Evolutionary conservation across 108 stramenopile species (phyloP).

Genomic region (Aurantiochytrium sp.): DNA sequence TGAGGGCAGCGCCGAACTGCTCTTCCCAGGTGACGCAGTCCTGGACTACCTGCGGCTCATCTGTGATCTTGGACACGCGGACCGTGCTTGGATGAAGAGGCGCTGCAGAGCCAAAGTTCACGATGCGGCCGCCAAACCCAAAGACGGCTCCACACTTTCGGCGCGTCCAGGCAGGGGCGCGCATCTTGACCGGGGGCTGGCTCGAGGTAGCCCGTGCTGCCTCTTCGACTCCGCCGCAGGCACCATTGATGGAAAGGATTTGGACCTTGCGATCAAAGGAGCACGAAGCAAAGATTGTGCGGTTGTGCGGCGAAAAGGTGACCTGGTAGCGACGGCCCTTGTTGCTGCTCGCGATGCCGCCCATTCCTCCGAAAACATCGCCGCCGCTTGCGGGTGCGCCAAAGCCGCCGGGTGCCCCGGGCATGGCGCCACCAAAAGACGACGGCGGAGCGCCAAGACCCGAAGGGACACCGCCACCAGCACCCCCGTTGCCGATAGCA

Average conservation of each 20-base stretch:
- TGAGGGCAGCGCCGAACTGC: slow-evolving; percentile 49
- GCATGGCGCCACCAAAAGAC: not conserved
- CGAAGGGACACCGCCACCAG: slow-evolving; percentile 38
- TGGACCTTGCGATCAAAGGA: slow-evolving; percentile 92
- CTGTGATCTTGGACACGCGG: slow-evolving; percentile 43
- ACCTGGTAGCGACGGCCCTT: slow-evolving; percentile 59
- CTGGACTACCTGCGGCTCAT: slow-evolving; percentile 57
- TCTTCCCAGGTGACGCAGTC: slow-evolving; percentile 61
- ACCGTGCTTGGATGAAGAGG: slow-evolving; percentile 17
- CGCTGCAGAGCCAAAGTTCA: slow-evolving; percentile 55
- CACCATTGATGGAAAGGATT: slow-evolving; percentile 66
- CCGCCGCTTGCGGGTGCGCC: not conserved
- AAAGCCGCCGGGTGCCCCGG: not conserved
- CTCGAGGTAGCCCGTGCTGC: not conserved
- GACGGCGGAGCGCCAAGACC: slow-evolving; percentile 18
- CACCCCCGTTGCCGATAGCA: slow-evolving; percentile 34
- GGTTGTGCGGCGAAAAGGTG: slow-evolving; percentile 76
- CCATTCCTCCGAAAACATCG: not conserved
- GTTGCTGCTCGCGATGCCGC: not conserved
- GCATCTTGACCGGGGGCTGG: slow-evolving; percentile 35
- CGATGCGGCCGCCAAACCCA: slow-evolving; percentile 79
- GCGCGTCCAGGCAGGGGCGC: slow-evolving; percentile 88
- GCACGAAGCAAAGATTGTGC: slow-evolving; percentile 77
- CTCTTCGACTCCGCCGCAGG: slow-evolving; percentile 51
- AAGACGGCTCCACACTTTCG: slow-evolving; percentile 72